Evolutionary conservation across 2,329 filamentous ascomycete species (phyloP).

Genomic region (Aspergillus amoenus): DNA sequence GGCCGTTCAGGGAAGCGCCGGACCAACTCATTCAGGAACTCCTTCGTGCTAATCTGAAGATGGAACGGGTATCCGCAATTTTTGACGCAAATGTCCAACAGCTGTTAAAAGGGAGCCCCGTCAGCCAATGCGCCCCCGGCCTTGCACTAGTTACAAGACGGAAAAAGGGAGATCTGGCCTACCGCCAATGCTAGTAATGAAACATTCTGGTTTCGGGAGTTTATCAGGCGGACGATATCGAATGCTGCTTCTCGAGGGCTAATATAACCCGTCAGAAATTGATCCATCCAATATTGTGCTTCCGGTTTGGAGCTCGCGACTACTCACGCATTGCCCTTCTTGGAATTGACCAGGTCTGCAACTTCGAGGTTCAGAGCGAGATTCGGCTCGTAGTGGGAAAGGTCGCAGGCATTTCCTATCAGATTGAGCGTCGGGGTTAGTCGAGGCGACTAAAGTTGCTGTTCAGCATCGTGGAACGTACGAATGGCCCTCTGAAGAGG

Average conservation of each 20-base stretch:
- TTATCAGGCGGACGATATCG: conserved; percentile 90
- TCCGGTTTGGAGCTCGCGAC: not conserved
- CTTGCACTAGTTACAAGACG: conserved; percentile 7
- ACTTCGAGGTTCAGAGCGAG: conserved; percentile 96
- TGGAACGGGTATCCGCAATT: conserved; percentile 99
- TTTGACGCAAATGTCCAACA: conserved; percentile 98
- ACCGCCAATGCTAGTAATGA: conserved; percentile 79
- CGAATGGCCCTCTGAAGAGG: conserved; percentile 92
- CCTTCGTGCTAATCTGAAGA: conserved; percentile 96
- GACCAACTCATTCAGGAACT: conserved; percentile 97
- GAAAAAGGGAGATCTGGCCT: conserved; percentile 25
- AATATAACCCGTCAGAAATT: conserved; percentile 24
- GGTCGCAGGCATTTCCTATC: conserved; percentile 84
- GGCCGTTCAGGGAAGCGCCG: conserved; percentile 93
- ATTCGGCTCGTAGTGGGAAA: conserved; percentile 97
- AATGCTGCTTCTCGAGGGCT: conserved; percentile 89
- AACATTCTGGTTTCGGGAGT: conserved; percentile 95
- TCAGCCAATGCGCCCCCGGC: conserved; percentile 16
- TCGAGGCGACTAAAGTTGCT: not conserved
- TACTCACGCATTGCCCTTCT: conserved; percentile 81
- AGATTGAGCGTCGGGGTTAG: not conserved
- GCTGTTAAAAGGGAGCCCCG: conserved; percentile 39
- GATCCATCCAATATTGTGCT: not conserved
- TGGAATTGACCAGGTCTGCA: conserved; percentile 91
- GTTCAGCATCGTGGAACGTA: conserved; percentile 35